Evolutionary conservation across 2,329 filamentous ascomycete species (phyloP), one percentile per base, ranked within the genome.

Genomic region (Microthyrium microscopicum): DNA sequence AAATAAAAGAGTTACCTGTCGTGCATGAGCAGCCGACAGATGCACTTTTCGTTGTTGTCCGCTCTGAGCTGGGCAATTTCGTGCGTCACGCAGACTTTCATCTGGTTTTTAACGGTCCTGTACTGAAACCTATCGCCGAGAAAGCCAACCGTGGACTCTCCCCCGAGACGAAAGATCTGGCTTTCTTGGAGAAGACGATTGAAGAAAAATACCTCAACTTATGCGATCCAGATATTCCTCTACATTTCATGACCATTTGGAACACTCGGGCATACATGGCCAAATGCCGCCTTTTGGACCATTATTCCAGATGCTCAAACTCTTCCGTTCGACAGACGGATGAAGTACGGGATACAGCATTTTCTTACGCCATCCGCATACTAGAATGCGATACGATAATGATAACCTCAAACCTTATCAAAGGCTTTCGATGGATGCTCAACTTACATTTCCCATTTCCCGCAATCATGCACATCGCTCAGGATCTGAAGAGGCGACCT

Each of bases 251-350:
- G 48, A 61, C 61, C 0, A 51, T 62, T 9, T 66, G 60, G 61
- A 52, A 43, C 31, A 46, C 53, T 7, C 53, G 66, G 8, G 49
- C 42, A 0, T 51, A 56, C 4, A 36, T 76, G 3, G 61, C 68
- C 0, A 69, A 61, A 42, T 49, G 39, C 29, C 59, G 54, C 2
- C 56, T 77, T 0, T 36, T 72, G 31, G 61, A 70, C 31, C 51
- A 64, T 36, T 61, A 64, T 36, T 49, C 53, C 0, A 48, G 24
- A 30, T 36, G 35, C 20, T 32, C 38, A 11, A 19, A 20, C 4
- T 28, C 40, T 3, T 36, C 39, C 2, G 28, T 36, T 2, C 35
- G 41, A 4, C 45, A 43, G 26, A 42, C 45, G 1, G 42, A 46
- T 1, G 29, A 35, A 5, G 38, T 53, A 17, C 47, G 43, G 20